Percentiles rank a stretch among this genome's conserved stretches.
phyloP scores from a whole-genome alignment of 768 basidiomycete genomes.

The Trametes gibbosa region DNA sequence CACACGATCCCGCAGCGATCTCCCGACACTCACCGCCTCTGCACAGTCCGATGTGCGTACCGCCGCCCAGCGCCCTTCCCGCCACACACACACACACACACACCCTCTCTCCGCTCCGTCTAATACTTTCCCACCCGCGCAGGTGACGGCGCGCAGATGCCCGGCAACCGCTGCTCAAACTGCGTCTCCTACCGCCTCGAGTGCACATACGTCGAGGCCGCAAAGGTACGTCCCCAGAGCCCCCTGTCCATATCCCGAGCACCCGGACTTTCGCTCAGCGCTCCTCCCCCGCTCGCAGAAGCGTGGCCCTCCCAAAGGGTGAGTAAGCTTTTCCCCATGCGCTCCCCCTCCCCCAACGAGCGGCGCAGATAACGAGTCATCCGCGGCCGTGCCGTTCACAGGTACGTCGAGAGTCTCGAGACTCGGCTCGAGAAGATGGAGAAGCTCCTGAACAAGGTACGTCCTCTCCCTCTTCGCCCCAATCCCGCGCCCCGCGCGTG shows the following conservation, averaged over 20 bases:
- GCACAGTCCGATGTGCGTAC: constrained; percentile 60
- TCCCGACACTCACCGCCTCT: neutral
- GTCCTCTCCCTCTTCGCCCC: constrained; percentile 13
- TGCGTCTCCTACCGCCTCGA: constrained; percentile 56
- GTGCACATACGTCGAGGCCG: constrained; percentile 68
- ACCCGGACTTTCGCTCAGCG: neutral
- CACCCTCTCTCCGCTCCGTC: too few relatives aligned
- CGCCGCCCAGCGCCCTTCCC: neutral
- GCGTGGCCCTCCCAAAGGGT: constrained; percentile 66
- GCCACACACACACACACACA: too few relatives aligned
- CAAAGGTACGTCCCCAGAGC: constrained; percentile 46
- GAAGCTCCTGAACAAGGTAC: constrained; percentile 34
- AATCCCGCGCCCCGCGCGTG: neutral
- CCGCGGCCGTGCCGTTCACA: constrained; percentile 10
- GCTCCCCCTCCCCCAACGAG: too few relatives aligned
- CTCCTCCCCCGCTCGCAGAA: constrained; percentile 28
- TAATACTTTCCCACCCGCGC: neutral
- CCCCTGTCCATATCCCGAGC: neutral
- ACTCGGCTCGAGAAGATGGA: constrained; percentile 46
- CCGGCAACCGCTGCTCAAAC: constrained; percentile 60
- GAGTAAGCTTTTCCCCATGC: constrained; percentile 21
- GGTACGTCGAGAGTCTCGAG: constrained; percentile 39
- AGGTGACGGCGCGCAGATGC: constrained; percentile 73
- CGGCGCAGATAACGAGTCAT: neutral
- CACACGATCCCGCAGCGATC: neutral